Evolutionary conservation across 2,329 filamentous ascomycete species (phyloP).

Genomic region (Arachnomyces sp.): DNA sequence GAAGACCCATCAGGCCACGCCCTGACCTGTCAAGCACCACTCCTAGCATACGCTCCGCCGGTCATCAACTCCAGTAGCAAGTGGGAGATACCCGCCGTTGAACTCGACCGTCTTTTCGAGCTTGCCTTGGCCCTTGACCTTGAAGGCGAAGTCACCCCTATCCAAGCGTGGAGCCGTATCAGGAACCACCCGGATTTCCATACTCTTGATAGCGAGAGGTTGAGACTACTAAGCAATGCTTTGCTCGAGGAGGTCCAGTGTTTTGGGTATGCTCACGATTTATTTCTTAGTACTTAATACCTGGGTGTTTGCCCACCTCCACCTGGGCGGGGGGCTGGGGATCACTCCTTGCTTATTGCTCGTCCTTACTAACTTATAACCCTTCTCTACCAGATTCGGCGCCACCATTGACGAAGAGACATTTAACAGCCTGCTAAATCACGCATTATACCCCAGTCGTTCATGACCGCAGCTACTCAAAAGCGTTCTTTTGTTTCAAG

Average conservation of each 20-base stretch:
- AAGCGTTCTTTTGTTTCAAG: no score
- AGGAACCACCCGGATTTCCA: constrained; percentile 25
- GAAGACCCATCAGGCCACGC: constrained; percentile 19
- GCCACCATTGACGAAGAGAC: constrained; percentile 17
- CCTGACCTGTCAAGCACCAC: constrained; percentile 20
- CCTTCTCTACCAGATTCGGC: constrained; percentile 14
- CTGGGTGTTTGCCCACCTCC: background rate
- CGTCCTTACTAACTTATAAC: background rate
- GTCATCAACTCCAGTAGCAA: constrained; percentile 9
- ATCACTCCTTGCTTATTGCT: background rate
- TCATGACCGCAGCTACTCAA: background rate
- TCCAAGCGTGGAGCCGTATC: constrained; percentile 33
- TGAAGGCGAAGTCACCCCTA: constrained; percentile 31
- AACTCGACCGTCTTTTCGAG: constrained; percentile 20
- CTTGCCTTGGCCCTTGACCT: constrained; percentile 17
- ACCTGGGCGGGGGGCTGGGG: no score
- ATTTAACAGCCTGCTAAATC: constrained; percentile 7
- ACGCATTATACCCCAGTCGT: background rate
- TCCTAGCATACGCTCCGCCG: constrained; percentile 18
- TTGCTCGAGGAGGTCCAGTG: constrained; percentile 28
- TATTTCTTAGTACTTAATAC: background rate
- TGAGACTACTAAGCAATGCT: constrained; percentile 20
- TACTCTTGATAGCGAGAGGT: constrained; percentile 18
- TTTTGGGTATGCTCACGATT: constrained; percentile 25
- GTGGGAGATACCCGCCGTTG: constrained; percentile 20